Evolutionary conservation across 192 early-diverging fungal genomes (phyloP).

Genomic region (Mortierella hygrophila): DNA sequence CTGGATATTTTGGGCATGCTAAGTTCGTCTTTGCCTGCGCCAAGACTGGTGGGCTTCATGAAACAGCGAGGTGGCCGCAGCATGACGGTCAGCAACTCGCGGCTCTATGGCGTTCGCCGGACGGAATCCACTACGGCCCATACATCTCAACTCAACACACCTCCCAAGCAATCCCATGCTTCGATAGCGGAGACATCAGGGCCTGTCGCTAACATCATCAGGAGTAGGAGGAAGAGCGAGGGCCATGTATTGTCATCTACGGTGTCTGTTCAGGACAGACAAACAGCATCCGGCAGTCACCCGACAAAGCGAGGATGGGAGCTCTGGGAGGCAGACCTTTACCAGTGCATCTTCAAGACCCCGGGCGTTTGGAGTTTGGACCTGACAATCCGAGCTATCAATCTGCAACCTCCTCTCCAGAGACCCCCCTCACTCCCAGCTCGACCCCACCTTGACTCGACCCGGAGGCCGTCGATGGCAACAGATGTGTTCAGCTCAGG

Average conservation of each 20-base stretch:
- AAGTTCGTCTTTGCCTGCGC: constrained; percentile 43
- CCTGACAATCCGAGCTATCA: constrained; percentile 32
- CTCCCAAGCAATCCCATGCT: constrained; percentile 23
- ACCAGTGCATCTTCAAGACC: constrained; percentile 51
- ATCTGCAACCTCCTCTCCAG: constrained; percentile 22
- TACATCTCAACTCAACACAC: not conserved
- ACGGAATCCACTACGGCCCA: constrained; percentile 18
- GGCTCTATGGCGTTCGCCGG: constrained; percentile 43
- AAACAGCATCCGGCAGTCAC: not conserved
- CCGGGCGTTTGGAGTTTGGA: constrained; percentile 52
- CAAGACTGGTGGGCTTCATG: constrained; percentile 47
- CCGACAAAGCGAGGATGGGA: constrained; percentile 47
- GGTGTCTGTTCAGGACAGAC: not conserved
- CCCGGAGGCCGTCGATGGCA: not conserved
- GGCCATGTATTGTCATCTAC: not conserved
- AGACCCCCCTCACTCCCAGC: not conserved
- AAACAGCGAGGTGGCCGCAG: constrained; percentile 49
- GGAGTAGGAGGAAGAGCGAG: constrained; percentile 32
- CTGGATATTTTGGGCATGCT: constrained; percentile 10
- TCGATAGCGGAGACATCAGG: constrained; percentile 20
- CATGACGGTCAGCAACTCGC: constrained; percentile 36
- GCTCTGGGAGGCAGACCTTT: constrained; percentile 53
- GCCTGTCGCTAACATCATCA: not conserved
- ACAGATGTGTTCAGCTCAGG: not conserved
- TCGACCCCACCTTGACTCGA: not conserved